phyloP scores from a whole-genome alignment of 2,329 filamentous ascomycete genomes.

The Zymoseptoria brevis region DNA sequence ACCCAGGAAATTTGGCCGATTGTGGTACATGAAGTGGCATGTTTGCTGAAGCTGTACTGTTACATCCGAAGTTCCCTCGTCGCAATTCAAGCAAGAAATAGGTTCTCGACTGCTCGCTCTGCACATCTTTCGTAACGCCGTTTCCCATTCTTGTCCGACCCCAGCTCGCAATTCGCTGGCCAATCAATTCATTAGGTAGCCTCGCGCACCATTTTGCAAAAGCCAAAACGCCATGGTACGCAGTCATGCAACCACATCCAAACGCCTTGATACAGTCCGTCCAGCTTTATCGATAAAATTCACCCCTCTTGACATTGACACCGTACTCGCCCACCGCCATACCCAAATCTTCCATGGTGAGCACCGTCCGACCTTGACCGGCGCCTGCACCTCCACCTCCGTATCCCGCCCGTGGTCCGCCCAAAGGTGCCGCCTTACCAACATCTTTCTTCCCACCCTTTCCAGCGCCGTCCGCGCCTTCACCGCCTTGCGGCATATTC shows the following conservation, averaged over 20 bases:
- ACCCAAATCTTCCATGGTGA: conserved; percentile 97
- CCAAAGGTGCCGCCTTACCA: conserved; percentile 36
- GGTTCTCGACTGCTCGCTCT: background rate
- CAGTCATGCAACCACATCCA: background rate
- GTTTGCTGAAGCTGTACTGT: background rate
- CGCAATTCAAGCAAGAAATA: background rate
- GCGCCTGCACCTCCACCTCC: conserved; percentile 83
- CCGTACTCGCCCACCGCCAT: conserved; percentile 98
- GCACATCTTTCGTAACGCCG: background rate
- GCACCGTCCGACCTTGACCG: conserved; percentile 80
- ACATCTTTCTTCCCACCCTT: conserved; percentile 37
- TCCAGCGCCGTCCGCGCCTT: conserved; percentile 48
- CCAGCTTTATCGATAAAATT: conserved; percentile 72
- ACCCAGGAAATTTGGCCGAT: background rate
- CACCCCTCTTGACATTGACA: conserved; percentile 92
- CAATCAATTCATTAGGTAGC: background rate
- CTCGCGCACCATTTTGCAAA: background rate
- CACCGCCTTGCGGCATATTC: conserved; percentile 41
- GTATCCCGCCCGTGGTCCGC: conserved; percentile 46
- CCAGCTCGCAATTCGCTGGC: background rate
- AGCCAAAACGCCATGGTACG: conserved; percentile 3
- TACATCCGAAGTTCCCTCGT: background rate
- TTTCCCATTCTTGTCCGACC: background rate
- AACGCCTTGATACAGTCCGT: background rate
- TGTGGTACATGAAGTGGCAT: background rate